Base-by-base conservation (phyloP, 768 basidiomycete species). In the Rhizopogon sp. region DNA sequence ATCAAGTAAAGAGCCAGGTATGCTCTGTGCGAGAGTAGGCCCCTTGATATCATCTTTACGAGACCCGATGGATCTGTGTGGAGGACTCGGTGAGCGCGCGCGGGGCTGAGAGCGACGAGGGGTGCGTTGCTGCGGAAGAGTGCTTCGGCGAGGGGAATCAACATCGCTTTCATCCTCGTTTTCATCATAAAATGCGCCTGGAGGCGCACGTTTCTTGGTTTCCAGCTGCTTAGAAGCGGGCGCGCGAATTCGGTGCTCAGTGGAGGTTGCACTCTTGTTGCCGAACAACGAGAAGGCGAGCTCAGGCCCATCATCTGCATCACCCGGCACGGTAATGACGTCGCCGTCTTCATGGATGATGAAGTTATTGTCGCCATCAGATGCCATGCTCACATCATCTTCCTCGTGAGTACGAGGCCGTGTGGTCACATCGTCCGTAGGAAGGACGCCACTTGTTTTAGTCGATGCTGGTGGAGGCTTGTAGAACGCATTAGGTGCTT, bases 401-500 rank as follows among this genome's bases (percentile, higher is more conserved):
- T 28, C 55, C 25, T n/a, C 52, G 50, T 6, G 53, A 40, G 46
- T 10, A 56, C 41, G 6, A 31, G 25, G 25, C 3, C 52, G 57
- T n/a, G 57, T 54, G 42, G 47, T 39, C 11, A 54, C 56, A 3
- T 55, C 50, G 47, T 45, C 60, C 9, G 42, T 3, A 6, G 52
- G 55, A 54, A 58, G 45, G 52, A 61, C 54, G 6, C 61, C 61
- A 20, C 62, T 66, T 2, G 45, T 41, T 17, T 55, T 59, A 42
- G 29, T 43, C 7, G 31, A 33, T 1, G 65, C 52, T 10, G 68
- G 59, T 3, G 81, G 77, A 0, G 83, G 85, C 39, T 78, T 74
- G 62, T 82, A 88, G 64, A 89, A 89, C 4, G 87, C 87, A 58
- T 88, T 89, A 22, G 73, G 76, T 8, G 77, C 75, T 33, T 72